Evolutionary conservation across 2,329 filamentous ascomycete species (phyloP).

Genomic region (Paecilomyces niveus): DNA sequence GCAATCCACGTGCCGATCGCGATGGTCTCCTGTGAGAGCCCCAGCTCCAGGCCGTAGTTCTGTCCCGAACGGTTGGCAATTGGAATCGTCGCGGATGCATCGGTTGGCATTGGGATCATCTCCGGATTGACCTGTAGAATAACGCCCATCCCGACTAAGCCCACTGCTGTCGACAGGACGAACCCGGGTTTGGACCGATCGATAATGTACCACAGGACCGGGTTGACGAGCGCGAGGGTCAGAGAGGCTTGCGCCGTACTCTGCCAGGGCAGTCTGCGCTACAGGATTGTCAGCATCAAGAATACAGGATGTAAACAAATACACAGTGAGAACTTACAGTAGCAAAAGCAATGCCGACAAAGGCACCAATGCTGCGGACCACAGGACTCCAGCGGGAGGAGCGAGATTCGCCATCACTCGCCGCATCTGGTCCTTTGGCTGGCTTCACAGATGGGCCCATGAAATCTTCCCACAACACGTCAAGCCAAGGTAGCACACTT

Average conservation of each 20-base stretch:
- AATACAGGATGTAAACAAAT: neutral
- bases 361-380: constrained; percentile 62
- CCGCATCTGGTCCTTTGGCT: constrained; percentile 18
- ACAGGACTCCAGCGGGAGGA: constrained; percentile 59
- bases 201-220: constrained; percentile 91
- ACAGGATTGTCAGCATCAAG: constrained; percentile 7
- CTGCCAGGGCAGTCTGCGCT: constrained; percentile 88
- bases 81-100: constrained; percentile 25
- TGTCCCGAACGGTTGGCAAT: constrained; percentile 18
- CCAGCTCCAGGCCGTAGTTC: constrained; percentile 22
- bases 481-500: constrained; percentile 74
- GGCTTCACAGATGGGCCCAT: constrained; percentile 21
- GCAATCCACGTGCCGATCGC: constrained; percentile 76
- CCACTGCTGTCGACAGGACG: constrained; percentile 66
- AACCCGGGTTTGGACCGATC: constrained; percentile 84
- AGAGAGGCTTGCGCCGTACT: constrained; percentile 90
- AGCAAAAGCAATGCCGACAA: constrained; percentile 67
- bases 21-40: constrained; percentile 47
- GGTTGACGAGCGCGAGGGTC: constrained; percentile 83
- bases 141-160: constrained; percentile 64
- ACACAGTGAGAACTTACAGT: constrained; percentile 60
- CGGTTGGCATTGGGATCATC: constrained; percentile 63
- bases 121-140: constrained; percentile 70
- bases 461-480: constrained; percentile 60
- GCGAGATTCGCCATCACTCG: constrained; percentile 21